Evolutionary conservation across 2,329 filamentous ascomycete genomes (phyloP), one percentile per base, ranked within the genome.

Genomic region (Hypoxylon sp.): DNA sequence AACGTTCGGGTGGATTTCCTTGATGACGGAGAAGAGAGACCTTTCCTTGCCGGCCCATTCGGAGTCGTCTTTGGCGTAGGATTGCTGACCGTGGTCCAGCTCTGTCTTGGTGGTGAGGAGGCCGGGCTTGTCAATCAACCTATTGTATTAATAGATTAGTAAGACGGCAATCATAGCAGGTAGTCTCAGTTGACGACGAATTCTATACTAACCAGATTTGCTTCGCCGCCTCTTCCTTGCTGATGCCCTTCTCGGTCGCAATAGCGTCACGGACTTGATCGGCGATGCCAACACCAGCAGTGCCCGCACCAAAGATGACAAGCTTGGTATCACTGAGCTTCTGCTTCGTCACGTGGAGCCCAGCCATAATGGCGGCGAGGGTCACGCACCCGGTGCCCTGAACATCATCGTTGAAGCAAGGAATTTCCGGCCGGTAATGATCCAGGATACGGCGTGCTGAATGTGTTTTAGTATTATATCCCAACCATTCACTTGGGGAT

Each of bases 331-430:
- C 92, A 7, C 82, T 79, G 40, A 96, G 81, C 54, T 89, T 87
- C 55, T 89, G 80, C 2, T 87, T 83, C 64, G 84, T 88, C 6
- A 95, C 88, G 64, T 92, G 87, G 6, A 94, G 81, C 0, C 87
- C 93, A 0, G 93, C 88, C 81, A 93, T 88, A 67, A 97, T 89
- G 0, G 91, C 93, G 0, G 93, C 93, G 0, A 97, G 84, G 0
- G 93, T 95, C 0, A 97, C 93, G 63, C 92, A 95, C 0, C 93
- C 93, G 0, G 93, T 97, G 1, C 93, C 93, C 77, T 97, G 93
- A 0, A 97, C 89, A 75, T 97, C 93, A 62, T 97, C 93, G 73
- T 97, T 97, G 83, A 97, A 97, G 76, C 93, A 96, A 0, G 93
- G 84, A 6, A 95, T 89, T 51, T 91, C 74, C 0, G 89, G 84